A percentile compares a stretch with the other conserved stretches of the same genome.
Evolutionary conservation across 176 grass and related monocot species (phyloP).

Genomic region (Raddia guianensis): DNA sequence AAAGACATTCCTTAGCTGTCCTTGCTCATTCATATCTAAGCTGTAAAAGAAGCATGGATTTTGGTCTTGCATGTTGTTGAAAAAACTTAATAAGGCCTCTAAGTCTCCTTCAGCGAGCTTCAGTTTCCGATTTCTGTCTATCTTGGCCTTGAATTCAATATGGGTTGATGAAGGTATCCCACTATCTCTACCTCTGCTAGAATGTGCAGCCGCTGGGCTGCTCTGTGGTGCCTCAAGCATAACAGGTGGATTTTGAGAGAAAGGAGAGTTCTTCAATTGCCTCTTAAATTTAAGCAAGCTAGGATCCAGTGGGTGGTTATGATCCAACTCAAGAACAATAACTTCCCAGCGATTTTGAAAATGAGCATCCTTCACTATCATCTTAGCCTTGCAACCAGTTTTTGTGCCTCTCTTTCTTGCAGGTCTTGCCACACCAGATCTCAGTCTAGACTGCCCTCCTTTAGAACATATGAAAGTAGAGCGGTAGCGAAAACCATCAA

Average conservation of each 20-base stretch:
- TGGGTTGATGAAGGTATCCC: constrained; percentile 39
- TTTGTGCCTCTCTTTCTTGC: constrained; percentile 64
- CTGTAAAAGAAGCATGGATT: constrained; percentile 78
- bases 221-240: constrained; percentile 42
- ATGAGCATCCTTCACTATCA: constrained; percentile 87
- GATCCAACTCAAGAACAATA: constrained; percentile 76
- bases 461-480: constrained; percentile 86
- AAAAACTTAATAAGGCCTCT: constrained; percentile 65
- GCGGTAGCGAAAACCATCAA: constrained; percentile 80
- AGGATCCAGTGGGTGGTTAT: constrained; percentile 80
- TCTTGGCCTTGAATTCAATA: constrained; percentile 56
- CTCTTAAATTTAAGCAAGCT: constrained; percentile 70
- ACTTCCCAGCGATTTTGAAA: constrained; percentile 87
- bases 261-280: constrained; percentile 64
- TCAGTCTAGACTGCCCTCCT: constrained; percentile 75
- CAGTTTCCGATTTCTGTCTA: constrained; percentile 68
- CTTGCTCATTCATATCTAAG: constrained; percentile 86
- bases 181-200: constrained; percentile 36
- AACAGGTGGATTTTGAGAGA: constrained; percentile 49
- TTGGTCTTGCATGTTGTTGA: constrained; percentile 75
- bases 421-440: constrained; percentile 59
- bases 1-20: constrained; percentile 78
- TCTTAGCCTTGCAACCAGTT: constrained; percentile 88
- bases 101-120: constrained; percentile 72
- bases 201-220: constrained; percentile 27